Evolutionary conservation across 192 early-diverging fungal genomes (phyloP).

Genomic region (Hyaloraphidium curvatum): DNA sequence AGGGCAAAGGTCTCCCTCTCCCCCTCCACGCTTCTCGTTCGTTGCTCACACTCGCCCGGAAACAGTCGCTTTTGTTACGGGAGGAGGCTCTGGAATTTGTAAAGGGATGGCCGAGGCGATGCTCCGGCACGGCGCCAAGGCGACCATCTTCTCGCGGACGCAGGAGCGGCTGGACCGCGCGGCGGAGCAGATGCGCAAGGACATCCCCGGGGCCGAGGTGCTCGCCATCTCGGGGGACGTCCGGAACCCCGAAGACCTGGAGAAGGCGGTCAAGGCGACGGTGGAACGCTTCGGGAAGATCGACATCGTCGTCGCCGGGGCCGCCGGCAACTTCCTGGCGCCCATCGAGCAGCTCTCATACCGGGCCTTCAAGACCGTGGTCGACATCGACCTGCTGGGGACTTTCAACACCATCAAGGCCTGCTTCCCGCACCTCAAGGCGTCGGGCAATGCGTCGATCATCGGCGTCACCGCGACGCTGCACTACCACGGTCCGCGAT

Average conservation of each 20-base stretch:
- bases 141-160: constrained; percentile 5
- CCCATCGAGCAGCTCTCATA: constrained; percentile 39
- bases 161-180: constrained; percentile 42
- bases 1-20: not conserved
- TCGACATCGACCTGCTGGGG: constrained; percentile 41
- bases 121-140: constrained; percentile 31
- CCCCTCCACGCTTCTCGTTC: not conserved
- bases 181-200: constrained; percentile 32
- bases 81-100: constrained; percentile 51
- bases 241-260: constrained; percentile 32
- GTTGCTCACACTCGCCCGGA: constrained; percentile 10
- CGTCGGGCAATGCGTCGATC: constrained; percentile 30
- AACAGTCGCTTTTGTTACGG: constrained; percentile 18
- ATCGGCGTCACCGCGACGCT: constrained; percentile 54
- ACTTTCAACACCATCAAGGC: constrained; percentile 61
- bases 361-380: constrained; percentile 50
- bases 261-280: constrained; percentile 32
- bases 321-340: constrained; percentile 58
- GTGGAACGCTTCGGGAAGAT: constrained; percentile 41
- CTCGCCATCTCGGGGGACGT: constrained; percentile 40
- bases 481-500: constrained; percentile 31
- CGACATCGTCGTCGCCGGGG: constrained; percentile 39
- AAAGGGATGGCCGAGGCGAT: constrained; percentile 43
- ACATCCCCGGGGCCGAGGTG: constrained; percentile 31
- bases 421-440: constrained; percentile 43